Evolutionary conservation across 2,329 filamentous ascomycete species (phyloP).

Genomic region (Stemphylium lycopersici): DNA sequence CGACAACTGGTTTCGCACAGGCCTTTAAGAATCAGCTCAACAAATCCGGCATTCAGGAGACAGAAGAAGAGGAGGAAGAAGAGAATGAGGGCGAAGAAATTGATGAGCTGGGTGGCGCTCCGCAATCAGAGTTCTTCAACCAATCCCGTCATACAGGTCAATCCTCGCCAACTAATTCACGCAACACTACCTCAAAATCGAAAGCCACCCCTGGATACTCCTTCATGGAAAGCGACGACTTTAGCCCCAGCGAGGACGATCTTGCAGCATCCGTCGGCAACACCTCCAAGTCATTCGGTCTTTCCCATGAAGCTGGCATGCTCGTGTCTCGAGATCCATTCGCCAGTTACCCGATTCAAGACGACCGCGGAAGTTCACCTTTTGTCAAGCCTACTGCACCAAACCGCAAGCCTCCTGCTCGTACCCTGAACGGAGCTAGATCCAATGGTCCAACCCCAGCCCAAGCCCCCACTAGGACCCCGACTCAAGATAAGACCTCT

Average conservation of each 20-base stretch:
- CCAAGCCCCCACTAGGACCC: neutral
- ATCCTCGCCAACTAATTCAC: slow-evolving; percentile 11
- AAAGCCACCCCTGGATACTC: slow-evolving; percentile 22
- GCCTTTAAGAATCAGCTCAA: slow-evolving; percentile 40
- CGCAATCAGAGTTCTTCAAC: neutral
- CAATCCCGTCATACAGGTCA: slow-evolving; percentile 5
- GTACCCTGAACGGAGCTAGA: slow-evolving; percentile 5
- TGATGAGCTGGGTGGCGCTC: slow-evolving; percentile 20
- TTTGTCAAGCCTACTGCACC: slow-evolving; percentile 4
- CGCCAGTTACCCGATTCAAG: neutral
- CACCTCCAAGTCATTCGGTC: slow-evolving; percentile 45
- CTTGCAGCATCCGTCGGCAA: slow-evolving; percentile 29
- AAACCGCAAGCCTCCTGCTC: neutral
- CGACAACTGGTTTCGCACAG: slow-evolving; percentile 40
- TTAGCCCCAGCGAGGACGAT: slow-evolving; percentile 28
- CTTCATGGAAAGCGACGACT: slow-evolving; percentile 27
- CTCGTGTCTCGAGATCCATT: slow-evolving; percentile 14
- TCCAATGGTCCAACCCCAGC: slow-evolving; percentile 1
- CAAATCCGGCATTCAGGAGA: slow-evolving; percentile 30
- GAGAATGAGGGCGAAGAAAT: slow-evolving; percentile 18
- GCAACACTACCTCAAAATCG: neutral
- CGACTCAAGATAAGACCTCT: neutral
- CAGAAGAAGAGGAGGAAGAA: slow-evolving; percentile 17
- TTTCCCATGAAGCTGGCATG: slow-evolving; percentile 43
- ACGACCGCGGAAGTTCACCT: slow-evolving; percentile 7